Base-by-base conservation (phyloP, 2,329 filamentous ascomycete species). In the Tolypocladium amazonense region DNA sequence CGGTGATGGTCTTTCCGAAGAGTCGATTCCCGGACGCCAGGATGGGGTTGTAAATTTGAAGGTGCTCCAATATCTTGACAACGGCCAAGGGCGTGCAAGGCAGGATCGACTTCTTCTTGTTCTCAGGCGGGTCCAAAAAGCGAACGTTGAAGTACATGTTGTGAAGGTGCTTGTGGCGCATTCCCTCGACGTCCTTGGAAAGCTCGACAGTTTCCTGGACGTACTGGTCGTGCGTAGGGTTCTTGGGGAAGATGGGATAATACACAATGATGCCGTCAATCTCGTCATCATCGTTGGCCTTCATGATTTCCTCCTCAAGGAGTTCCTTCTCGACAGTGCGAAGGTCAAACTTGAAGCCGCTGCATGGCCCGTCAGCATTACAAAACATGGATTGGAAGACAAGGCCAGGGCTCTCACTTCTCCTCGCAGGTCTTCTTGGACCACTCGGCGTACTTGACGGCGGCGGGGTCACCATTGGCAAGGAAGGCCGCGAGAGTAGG, bases 141-240 rank as follows among this genome's bases (percentile, higher is more conserved):
- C 94, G 90, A 68, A 96, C 85, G 78, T 99, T 99, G 80, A 97
- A 90, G 78, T 97, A 99, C 92, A 99, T 97, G 82, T 99, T 99
- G 84, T 93, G 92, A 70, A 97, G 88, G 77, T 97, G 92, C 71
- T 87, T 88, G 76, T 97, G 93, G 67, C 88, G 91, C 61, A 99
- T 85, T 41, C 94, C 94, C 75, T 99, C 94, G 65, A 99, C 93
- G 70, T 99, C 94, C 76, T 99, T 97, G 73, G 83, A 78, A 52
- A 96, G 82, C 60, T 90, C 87, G 60, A 97, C 92, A 3, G 95
- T 90, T 77, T 97, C 92, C 77, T 97, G 93, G 65, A 99, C 86
- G 74, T 97, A 97, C 73, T 90, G 89, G 75, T 99, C 94, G 75
- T 96, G 91, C 35, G 85, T 83, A 58, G 87, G 88, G 77, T 92